Evolutionary conservation across 139 green algal genomes (phyloP).

Genomic region (Tetratostichococcus sp.): DNA sequence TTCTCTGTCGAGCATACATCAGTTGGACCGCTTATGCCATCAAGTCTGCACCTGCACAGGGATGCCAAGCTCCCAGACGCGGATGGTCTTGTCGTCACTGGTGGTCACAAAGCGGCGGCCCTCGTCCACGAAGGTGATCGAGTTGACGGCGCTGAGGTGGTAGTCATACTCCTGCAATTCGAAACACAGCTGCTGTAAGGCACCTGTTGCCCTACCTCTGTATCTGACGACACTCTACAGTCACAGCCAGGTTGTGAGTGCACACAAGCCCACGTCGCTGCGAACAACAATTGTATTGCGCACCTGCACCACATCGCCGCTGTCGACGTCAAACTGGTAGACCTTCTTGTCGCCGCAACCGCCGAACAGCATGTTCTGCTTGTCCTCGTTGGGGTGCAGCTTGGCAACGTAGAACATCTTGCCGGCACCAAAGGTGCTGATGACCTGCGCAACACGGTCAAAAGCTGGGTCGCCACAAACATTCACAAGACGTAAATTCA

Average conservation of each 20-base stretch:
- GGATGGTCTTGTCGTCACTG: conserved; percentile 94
- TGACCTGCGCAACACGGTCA: conserved; percentile 42
- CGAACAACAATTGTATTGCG: too few species aligned
- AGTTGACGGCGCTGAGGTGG: conserved; percentile 95
- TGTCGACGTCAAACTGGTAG: conserved; percentile 89
- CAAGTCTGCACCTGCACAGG: conserved; percentile 83
- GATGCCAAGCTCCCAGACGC: conserved; percentile 98
- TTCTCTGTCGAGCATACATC: too few species aligned
- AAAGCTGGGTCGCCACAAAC: too few species aligned
- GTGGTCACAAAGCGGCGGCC: conserved; percentile 79
- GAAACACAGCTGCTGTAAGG: too few species aligned
- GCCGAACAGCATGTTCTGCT: conserved; percentile 88
- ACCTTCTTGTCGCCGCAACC: conserved; percentile 94
- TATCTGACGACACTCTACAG: too few species aligned
- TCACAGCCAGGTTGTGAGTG: background rate
- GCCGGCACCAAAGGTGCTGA: conserved; percentile 66
- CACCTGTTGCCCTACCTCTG: too few species aligned
- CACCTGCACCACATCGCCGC: conserved; percentile 75
- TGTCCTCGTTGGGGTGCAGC: conserved; percentile 84
- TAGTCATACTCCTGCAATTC: conserved; percentile 91
- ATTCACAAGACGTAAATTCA: background rate
- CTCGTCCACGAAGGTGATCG: conserved; percentile 95
- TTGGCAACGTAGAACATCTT: conserved; percentile 82
- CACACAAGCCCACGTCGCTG: too few species aligned
- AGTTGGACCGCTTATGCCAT: too few species aligned